phyloP scores from a whole-genome alignment of 1,284 basidiomycete species.

The Trametes pubescens region DNA sequence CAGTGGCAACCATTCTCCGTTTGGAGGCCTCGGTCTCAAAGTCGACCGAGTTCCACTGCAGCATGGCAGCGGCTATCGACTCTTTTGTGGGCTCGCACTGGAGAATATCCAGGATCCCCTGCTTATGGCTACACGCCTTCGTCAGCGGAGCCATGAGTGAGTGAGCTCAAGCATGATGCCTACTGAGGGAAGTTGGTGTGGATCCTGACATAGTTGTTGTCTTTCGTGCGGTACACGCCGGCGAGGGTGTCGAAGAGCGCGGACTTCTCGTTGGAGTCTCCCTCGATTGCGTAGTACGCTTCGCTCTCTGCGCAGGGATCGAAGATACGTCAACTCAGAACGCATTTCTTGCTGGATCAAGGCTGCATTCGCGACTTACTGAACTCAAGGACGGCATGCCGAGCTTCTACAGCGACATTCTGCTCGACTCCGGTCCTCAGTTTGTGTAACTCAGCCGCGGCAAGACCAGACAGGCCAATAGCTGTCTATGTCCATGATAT shows the following conservation, averaged over 20 bases:
- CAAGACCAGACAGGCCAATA: constrained; percentile 61
- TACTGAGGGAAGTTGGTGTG: constrained; percentile 75
- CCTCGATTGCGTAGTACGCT: constrained; percentile 57
- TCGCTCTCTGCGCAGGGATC: constrained; percentile 52
- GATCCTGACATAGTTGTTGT: constrained; percentile 58
- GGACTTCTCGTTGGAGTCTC: constrained; percentile 42
- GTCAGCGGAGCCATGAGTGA: too few relatives aligned
- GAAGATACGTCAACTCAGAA: not conserved
- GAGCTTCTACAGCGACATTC: constrained; percentile 59
- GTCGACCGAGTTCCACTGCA: constrained; percentile 54
- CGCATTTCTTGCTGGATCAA: too few relatives aligned
- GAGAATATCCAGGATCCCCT: constrained; percentile 59
- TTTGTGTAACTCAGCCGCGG: constrained; percentile 59
- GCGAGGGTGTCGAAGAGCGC: constrained; percentile 59
- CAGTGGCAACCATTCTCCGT: constrained; percentile 61
- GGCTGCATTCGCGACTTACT: constrained; percentile 47
- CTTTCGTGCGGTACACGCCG: constrained; percentile 62
- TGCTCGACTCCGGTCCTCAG: constrained; percentile 57
- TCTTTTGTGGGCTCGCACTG: constrained; percentile 46
- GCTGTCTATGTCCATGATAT: constrained; percentile 47
- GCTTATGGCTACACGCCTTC: constrained; percentile 52
- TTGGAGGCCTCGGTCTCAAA: constrained; percentile 60
- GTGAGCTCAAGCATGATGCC: constrained; percentile 27
- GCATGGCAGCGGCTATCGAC: constrained; percentile 52
- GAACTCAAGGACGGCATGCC: constrained; percentile 66